Evolutionary conservation across 805 yeast genomes (phyloP).

Genomic region (Metschnikowia dekortorum): DNA sequence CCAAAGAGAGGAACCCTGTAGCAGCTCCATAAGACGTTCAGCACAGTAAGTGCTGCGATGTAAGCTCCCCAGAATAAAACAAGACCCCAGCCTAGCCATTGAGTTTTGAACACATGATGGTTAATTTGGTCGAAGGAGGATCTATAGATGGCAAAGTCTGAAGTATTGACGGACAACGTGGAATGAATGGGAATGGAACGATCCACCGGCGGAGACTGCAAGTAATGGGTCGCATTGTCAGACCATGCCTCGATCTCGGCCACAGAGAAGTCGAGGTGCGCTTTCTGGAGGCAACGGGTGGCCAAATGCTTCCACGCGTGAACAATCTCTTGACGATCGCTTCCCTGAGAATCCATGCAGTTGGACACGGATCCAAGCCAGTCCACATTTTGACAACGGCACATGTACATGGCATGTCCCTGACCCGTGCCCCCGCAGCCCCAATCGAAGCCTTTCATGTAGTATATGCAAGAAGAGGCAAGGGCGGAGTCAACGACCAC

Average conservation of each 20-base stretch:
- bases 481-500: constrained; percentile 16
- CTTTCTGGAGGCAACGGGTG: constrained; percentile 14
- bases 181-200: constrained; percentile 6
- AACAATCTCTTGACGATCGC: not conserved
- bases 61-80: constrained; percentile 15
- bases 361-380: constrained; percentile 18
- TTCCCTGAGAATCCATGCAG: constrained; percentile 15
- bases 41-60: constrained; percentile 9
- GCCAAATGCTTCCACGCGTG: constrained; percentile 16
- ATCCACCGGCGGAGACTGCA: constrained; percentile 11
- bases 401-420: constrained; percentile 16
- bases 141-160: constrained; percentile 9
- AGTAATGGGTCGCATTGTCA: constrained; percentile 13
- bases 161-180: constrained; percentile 12
- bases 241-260: constrained; percentile 9
- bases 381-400: constrained; percentile 17
- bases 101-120: constrained; percentile 18
- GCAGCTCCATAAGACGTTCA: constrained; percentile 9
- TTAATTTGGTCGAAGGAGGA: constrained; percentile 15
- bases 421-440: constrained; percentile 20
- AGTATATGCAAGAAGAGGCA: constrained; percentile 17
- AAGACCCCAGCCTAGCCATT: constrained; percentile 20
- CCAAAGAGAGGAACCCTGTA: constrained; percentile 13
- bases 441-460: constrained; percentile 17
- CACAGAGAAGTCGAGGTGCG: constrained; percentile 9